Conservation (phyloP, 345 rosid genomes). For the Hypericum perforatum region DNA sequence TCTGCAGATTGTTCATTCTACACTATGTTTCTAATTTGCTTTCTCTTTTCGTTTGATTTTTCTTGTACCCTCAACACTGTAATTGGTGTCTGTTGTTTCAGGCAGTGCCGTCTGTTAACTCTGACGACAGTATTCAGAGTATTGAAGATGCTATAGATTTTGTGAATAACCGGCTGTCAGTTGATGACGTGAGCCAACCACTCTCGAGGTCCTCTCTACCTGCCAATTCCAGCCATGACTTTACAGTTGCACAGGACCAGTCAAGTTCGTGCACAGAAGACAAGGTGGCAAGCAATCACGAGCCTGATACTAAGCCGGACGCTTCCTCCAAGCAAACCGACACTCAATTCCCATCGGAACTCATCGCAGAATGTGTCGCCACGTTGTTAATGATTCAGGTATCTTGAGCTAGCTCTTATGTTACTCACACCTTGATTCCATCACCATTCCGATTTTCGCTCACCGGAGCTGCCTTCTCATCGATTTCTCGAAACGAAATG, state of each 20-base stretch:
- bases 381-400: constrained; percentile 81
- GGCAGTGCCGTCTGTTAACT: constrained; percentile 44
- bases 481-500: constrained; percentile 8
- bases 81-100: constrained; percentile 19
- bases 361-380: constrained; percentile 57
- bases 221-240: constrained; percentile 21
- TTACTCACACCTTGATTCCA: not conserved
- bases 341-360: constrained; percentile 44
- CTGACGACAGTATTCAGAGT: constrained; percentile 28
- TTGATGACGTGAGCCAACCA: constrained; percentile 20
- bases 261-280: constrained; percentile 21
- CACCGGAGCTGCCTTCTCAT: not conserved
- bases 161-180: constrained; percentile 45
- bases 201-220: constrained; percentile 17
- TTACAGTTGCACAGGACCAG: constrained; percentile 31
- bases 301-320: constrained; percentile 26
- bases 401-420: not conserved
- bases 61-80: no score
- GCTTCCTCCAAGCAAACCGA: constrained; percentile 25
- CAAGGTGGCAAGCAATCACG: constrained; percentile 21
- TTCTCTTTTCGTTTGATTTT: no score
- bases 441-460: not conserved
- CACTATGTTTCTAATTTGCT: not conserved
- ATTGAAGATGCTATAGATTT: constrained; percentile 59
- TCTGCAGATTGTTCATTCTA: not conserved